phyloP scores from a whole-genome alignment of 208 protist species.

The Acanthamoeba lenticulata region DNA sequence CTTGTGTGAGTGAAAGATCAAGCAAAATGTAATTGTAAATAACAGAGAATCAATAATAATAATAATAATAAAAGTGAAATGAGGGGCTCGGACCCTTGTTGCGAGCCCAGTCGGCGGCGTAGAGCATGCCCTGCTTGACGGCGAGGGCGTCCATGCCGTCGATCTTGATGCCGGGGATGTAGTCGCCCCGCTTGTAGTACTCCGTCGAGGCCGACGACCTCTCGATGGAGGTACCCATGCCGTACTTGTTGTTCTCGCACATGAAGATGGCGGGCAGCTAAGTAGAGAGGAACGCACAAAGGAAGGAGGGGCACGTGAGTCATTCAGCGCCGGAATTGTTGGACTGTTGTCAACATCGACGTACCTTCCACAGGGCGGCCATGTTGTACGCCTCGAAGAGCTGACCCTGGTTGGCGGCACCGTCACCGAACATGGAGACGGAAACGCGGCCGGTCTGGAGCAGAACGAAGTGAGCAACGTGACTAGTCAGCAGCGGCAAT shows the following conservation, averaged over 20 bases:
- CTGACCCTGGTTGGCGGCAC: slow-evolving; percentile 98
- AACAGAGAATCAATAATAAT: background rate
- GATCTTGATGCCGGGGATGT: slow-evolving; percentile 95
- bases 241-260: slow-evolving; percentile 98
- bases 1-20: background rate
- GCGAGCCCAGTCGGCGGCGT: slow-evolving; percentile 69
- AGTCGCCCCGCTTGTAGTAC: slow-evolving; percentile 97
- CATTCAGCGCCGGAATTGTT: too few species aligned
- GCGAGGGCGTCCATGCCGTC: slow-evolving; percentile 98
- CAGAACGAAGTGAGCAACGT: background rate
- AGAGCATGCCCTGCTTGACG: slow-evolving; percentile 93
- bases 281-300: too few species aligned
- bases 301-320: too few species aligned
- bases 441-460: slow-evolving; percentile 90
- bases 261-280: slow-evolving; percentile 95
- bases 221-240: slow-evolving; percentile 96
- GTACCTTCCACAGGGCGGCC: slow-evolving; percentile 95
- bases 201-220: slow-evolving; percentile 92
- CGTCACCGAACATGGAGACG: slow-evolving; percentile 96
- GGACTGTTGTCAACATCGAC: too few species aligned
- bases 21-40: too few species aligned
- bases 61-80: background rate
- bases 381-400: slow-evolving; percentile 98
- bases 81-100: background rate
- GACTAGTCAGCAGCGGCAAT: background rate